A percentile compares a stretch with the other conserved stretches of the same genome.
Conservation (phyloP, 805 yeast genomes). For the Candida loeiensis region DNA sequence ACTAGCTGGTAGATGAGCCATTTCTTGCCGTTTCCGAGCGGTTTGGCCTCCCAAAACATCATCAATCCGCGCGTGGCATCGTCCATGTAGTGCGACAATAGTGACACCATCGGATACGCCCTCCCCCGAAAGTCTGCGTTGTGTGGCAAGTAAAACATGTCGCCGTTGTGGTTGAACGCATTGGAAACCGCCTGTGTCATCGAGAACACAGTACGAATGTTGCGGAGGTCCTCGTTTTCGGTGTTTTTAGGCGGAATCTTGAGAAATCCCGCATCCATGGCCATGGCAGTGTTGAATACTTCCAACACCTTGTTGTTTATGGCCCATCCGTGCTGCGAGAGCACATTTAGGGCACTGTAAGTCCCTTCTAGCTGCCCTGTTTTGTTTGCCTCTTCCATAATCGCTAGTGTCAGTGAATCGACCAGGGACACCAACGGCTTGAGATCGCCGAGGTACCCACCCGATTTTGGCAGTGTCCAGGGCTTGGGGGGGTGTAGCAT, state of each 20-base stretch:
- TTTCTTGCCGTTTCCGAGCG: slow-evolving; percentile 33
- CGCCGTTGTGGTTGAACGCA: slow-evolving; percentile 30
- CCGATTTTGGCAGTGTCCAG: slow-evolving; percentile 32
- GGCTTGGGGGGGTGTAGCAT: slow-evolving; percentile 38
- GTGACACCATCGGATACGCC: slow-evolving; percentile 37
- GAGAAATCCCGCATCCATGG: slow-evolving; percentile 18
- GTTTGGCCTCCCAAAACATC: slow-evolving; percentile 37
- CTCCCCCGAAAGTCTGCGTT: slow-evolving; percentile 40
- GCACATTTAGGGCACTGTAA: slow-evolving; percentile 24
- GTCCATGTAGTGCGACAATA: slow-evolving; percentile 33
- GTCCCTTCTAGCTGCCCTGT: slow-evolving; percentile 33
- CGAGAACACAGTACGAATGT: slow-evolving; percentile 19
- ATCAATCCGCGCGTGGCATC: slow-evolving; percentile 33
- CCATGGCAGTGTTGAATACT: slow-evolving; percentile 21
- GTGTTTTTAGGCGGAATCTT: slow-evolving; percentile 17
- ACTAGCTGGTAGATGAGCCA: slow-evolving; percentile 42
- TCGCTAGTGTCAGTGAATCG: slow-evolving; percentile 14
- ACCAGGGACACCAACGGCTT: slow-evolving; percentile 22
- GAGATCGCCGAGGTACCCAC: slow-evolving; percentile 31
- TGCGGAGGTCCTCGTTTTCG: slow-evolving; percentile 10
- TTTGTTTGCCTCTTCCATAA: slow-evolving; percentile 23
- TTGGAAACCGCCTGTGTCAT: slow-evolving; percentile 21
- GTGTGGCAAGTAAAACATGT: slow-evolving; percentile 36
- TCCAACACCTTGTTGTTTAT: slow-evolving; percentile 25
- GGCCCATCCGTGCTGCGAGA: slow-evolving; percentile 36